phyloP scores from a whole-genome alignment of 371 early-diverging fungal genomes.

The Mucor racemosus region DNA sequence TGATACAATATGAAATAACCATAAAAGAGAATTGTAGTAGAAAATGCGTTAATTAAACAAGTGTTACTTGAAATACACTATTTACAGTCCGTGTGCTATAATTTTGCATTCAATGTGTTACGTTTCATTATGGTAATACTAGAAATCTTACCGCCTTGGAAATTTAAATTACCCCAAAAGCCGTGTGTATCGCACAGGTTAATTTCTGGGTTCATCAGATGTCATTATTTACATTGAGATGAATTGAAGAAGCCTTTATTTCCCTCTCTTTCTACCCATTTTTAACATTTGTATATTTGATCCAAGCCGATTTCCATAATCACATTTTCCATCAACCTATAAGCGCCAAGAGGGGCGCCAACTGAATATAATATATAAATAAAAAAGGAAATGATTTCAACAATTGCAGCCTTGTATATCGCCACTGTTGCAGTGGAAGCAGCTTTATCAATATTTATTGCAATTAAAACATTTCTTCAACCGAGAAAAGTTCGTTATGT shows the following conservation, averaged over 20 bases:
- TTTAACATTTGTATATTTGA: not conserved
- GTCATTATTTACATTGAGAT: not conserved
- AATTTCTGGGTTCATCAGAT: not conserved
- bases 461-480: conserved; percentile 10
- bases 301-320: not conserved
- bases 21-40: not conserved
- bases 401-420: not conserved
- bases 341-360: not conserved
- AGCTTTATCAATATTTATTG: not conserved
- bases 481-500: conserved; percentile 19
- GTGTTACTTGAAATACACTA: not conserved
- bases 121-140: not conserved
- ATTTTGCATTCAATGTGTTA: not conserved
- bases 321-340: not conserved
- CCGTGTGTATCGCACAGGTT: not conserved
- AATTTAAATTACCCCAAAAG: not conserved
- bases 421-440: not conserved
- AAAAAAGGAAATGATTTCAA: conserved; percentile 1
- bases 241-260: not conserved
- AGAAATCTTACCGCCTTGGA: not conserved
- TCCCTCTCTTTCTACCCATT: not conserved
- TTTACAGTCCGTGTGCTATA: not conserved
- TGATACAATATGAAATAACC: not conserved
- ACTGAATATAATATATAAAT: not conserved
- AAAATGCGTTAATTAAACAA: not conserved